Percentiles rank a stretch among this genome's conserved stretches.
Conservation (phyloP, 176 grass and related monocot species). For the Tuctoria greenei region DNA sequence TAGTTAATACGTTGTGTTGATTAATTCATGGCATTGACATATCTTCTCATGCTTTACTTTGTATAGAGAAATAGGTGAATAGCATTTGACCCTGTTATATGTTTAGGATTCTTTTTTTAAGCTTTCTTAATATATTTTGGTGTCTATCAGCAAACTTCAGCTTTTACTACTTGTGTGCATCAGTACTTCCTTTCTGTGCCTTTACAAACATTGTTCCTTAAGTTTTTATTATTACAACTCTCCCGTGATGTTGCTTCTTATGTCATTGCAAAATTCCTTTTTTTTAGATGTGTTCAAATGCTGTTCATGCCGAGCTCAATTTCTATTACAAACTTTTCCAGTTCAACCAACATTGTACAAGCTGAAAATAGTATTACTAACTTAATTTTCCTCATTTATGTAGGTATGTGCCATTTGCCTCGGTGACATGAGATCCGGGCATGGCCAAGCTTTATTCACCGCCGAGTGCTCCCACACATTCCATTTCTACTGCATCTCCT, state of each 20-base stretch:
- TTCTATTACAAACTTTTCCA: not conserved
- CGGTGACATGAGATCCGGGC: constrained; percentile 50
- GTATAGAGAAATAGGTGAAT: not conserved
- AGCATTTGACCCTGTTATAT: not conserved
- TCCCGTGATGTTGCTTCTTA: not conserved
- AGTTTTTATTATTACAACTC: not conserved
- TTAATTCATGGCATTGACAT: constrained; percentile 1
- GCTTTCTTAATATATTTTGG: not conserved
- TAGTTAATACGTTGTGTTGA: constrained; percentile 15
- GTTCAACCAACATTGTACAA: constrained; percentile 3
- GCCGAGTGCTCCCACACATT: constrained; percentile 79
- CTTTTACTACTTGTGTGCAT: no score
- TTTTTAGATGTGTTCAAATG: not conserved
- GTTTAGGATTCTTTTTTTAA: not conserved
- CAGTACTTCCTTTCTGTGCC: not conserved
- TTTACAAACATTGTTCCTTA: not conserved
- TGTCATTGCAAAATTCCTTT: not conserved
- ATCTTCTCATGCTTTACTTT: not conserved
- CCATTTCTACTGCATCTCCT: constrained; percentile 69
- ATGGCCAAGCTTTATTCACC: constrained; percentile 66
- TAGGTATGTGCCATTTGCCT: constrained; percentile 70
- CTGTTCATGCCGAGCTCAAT: not conserved
- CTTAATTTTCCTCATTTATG: constrained; percentile 39
- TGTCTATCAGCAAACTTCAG: no score
- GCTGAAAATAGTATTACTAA: constrained; percentile 8